Conservation (phyloP, 2,329 filamentous ascomycete genomes). For the Exophiala viscosa region DNA sequence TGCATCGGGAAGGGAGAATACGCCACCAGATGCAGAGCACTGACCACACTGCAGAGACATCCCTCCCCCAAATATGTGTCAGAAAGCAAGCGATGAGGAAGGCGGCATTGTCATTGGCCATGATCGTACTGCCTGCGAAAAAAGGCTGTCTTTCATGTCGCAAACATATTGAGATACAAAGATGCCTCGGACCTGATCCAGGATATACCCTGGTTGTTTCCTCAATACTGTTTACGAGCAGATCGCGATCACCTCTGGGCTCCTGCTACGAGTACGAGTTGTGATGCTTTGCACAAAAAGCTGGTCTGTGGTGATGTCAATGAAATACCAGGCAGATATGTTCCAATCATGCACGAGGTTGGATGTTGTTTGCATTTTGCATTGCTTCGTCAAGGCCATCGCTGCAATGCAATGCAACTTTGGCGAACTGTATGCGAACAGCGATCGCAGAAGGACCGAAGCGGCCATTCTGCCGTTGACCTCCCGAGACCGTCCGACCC, state of each 20-base stretch:
- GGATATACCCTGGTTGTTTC: too few relatives aligned
- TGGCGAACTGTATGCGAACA: not conserved
- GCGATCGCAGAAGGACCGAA: not conserved
- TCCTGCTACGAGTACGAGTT: too few relatives aligned
- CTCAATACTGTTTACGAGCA: too few relatives aligned
- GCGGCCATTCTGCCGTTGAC: not conserved
- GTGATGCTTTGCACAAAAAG: too few relatives aligned
- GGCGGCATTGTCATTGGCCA: constrained; percentile 3
- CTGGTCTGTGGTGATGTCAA: too few relatives aligned
- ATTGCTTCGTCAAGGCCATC: not conserved
- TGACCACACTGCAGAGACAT: constrained; percentile 11
- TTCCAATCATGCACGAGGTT: too few relatives aligned
- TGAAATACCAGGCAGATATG: too few relatives aligned
- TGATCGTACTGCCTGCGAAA: not conserved
- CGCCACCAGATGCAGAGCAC: constrained; percentile 2
- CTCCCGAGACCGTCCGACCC: not conserved
- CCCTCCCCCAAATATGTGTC: constrained; percentile 15
- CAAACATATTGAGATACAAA: too few relatives aligned
- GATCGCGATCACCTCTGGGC: too few relatives aligned
- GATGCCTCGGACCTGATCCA: too few relatives aligned
- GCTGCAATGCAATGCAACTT: too few relatives aligned
- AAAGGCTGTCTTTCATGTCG: too few relatives aligned
- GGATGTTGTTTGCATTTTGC: not conserved
- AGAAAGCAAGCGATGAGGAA: not conserved
- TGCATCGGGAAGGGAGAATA: not conserved